Conservation (phyloP, 2,329 filamentous ascomycete genomes). For the Kalaharituber pfeilii region DNA sequence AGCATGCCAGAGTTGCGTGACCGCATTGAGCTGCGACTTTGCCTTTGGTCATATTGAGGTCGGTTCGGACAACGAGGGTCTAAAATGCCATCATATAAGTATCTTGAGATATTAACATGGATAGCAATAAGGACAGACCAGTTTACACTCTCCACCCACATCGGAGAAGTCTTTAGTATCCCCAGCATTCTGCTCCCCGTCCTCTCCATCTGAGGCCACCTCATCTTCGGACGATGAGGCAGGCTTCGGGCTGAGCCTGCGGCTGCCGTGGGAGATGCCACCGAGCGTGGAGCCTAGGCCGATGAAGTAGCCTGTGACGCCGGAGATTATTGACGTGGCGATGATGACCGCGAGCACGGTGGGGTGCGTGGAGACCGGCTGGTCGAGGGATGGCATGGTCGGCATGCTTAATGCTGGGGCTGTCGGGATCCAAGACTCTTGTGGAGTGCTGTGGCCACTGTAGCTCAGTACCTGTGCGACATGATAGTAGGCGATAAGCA, state of each 20-base stretch:
- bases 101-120: background rate
- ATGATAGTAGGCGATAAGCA: no score
- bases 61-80: conserved; percentile 65
- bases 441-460: no score
- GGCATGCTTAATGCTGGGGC: background rate
- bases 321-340: conserved; percentile 18
- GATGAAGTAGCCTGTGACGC: conserved; percentile 21
- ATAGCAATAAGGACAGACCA: conserved; percentile 12
- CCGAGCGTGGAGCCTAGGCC: conserved; percentile 17
- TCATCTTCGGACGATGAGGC: no score
- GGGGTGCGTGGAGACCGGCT: background rate
- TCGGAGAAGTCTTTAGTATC: background rate
- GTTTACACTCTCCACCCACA: conserved; percentile 17
- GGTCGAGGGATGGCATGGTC: background rate
- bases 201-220: no score
- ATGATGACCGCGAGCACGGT: conserved; percentile 15
- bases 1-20: conserved; percentile 94
- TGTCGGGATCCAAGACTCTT: no score
- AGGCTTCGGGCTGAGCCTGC: background rate
- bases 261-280: background rate
- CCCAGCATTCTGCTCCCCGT: no score
- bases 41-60: conserved; percentile 94
- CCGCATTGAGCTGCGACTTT: conserved; percentile 94
- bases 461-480: no score
- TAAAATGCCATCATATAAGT: conserved; percentile 7